Base-by-base conservation (phyloP, 331 rosid genomes). In the Arachis monticola region DNA sequence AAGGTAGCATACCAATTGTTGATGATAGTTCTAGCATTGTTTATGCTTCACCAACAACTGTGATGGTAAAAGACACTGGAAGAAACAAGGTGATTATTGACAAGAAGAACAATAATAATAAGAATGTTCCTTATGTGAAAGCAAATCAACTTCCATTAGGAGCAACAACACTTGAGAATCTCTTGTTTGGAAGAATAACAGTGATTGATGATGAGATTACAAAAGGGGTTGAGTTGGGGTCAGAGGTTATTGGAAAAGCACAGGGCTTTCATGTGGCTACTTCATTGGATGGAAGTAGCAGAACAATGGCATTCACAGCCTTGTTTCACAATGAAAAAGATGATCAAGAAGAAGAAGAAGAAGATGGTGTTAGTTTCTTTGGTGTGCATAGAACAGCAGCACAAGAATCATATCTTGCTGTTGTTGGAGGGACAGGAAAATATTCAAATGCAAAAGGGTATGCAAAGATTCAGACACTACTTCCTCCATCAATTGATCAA, bases 201-300 rank as follows among this genome's bases (percentile, higher is more conserved):
- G 88, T 84, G 0, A 78, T 84, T 52, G 88, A 84, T 17, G 85
- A 81, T 60, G 79, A 81, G 41, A 79, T 84, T 9, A 81, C 88
- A 5, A 11, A 55, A 66, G 81, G 74, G 46, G 31, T 35, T 30
- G 88, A 81, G 6, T 70, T 77, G 27, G 80, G 60, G 32, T 64
- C 83, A 8, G 47, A 32, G 8, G 46, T 81, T 46, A 60, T 78
- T 22, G 85, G 83, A 7, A 78, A 78, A 67, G 88, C 78, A 31
- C 83, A 81, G 30, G 88, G 85, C 0, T 84, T 81, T 78, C 85
- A 81, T 78, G 55, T 84, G 83, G 79, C 65, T 40, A 81, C 73
- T 17, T 84, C 88, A 4, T 59, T 81, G 74, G 88, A 84, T 6
- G 88, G 85, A 46, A 84, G 79, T 12, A 84, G 88, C 80, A 7